These are phyloP conservation scores for Medicago lupulina DNA, from an alignment of 306 rosid species.

Conservation along the genomic window DNA sequence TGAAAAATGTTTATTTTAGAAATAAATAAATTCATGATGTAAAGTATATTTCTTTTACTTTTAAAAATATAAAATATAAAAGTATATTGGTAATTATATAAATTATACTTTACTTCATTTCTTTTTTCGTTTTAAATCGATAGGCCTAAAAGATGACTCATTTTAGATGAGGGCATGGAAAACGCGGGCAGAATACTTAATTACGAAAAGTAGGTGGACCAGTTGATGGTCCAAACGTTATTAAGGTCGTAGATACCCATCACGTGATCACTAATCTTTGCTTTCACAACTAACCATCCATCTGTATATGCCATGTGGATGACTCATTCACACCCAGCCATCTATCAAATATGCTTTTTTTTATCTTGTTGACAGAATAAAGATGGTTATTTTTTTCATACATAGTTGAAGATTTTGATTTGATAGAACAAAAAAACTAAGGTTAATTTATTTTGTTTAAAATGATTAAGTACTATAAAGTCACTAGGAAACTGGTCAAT, in stretches of 20 bases:
- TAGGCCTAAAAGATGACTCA: background rate
- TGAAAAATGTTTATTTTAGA: no score
- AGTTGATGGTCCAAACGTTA: constrained; percentile 35
- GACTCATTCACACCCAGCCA: background rate
- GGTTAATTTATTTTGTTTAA: background rate
- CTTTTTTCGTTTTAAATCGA: background rate
- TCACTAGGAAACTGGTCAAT: background rate
- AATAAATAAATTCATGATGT: no score
- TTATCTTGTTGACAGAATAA: no score
- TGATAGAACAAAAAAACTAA: background rate
- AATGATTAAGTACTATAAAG: background rate
- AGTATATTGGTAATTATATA: background rate
- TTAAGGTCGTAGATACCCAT: constrained; percentile 17
- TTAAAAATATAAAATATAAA: no score
- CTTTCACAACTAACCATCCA: constrained; percentile 10
- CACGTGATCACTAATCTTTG: constrained; percentile 37
- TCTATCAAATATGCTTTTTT: no score
- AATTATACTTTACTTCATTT: background rate
- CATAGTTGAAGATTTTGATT: background rate
- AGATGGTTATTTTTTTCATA: background rate
- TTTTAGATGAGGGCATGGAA: constrained; percentile 23
- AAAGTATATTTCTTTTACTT: no score
- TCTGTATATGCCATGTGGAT: constrained; percentile 8
- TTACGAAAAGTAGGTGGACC: constrained; percentile 23
- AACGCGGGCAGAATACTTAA: constrained; percentile 31